Evolutionary conservation across 1,284 basidiomycete genomes (phyloP), one percentile per base, ranked within the genome.

Genomic region (Tilletia setariae): DNA sequence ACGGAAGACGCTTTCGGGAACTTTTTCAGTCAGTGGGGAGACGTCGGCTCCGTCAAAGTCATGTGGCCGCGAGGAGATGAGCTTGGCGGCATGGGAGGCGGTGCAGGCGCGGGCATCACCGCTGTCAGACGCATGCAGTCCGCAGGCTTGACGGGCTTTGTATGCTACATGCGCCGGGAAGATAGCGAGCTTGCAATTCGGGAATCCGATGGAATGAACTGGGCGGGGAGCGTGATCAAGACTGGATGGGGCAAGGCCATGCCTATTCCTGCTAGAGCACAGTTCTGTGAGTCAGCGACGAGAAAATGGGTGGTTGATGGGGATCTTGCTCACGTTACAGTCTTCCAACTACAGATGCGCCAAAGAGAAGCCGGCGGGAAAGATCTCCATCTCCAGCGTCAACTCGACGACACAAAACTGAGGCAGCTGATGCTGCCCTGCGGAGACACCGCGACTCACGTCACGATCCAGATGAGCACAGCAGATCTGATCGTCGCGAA

Each of bases 171-270:
- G 93, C 90, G 89, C 71, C 87, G 95, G 43, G 87, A 87, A 70
- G 93, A 95, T 78, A 95, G 96, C 1, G 94, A 98, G 80, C 85
- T 83, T 44, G 94, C 94, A 1, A 85, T 95, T 21, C 88, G 89
- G 25, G 90, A 94, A 78, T 87, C 91, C 64, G 94, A 98, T 76
- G 94, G 94, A 0, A 89, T 89, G 69, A 91, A 93, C 63, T 98
- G 94, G 94, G 91, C 90, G 68, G 94, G 93, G 0, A 90, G 86
- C 46, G 82, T 91, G 28, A 84, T 98, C 21, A 87, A 91, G 30
- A 90, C 94, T 16, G 92, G 93, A 21, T 98, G 95, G 94, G 94
- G 94, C 76, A 98, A 97, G 83, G 90, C 92, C 1, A 91, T 98
- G 19, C 90, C 92, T 7, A 85, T 95, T 65, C 93, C 91, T 16